Conservation (phyloP, 2,329 filamentous ascomycete species). For the Calonectria naviculata region DNA sequence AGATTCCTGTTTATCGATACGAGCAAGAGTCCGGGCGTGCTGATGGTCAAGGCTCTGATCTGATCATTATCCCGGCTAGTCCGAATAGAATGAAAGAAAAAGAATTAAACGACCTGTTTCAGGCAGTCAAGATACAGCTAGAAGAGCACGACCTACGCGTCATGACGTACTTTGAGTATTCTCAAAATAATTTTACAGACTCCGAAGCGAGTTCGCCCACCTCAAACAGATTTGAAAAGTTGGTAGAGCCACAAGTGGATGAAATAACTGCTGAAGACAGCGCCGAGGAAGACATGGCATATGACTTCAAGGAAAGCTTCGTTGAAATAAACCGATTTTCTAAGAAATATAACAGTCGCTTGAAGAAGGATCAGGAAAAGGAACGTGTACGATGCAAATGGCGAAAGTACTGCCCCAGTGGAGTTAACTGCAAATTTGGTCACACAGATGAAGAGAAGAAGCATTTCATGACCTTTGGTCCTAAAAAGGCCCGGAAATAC, state of each 20-base stretch:
- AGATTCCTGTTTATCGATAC: background rate
- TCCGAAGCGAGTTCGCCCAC: background rate
- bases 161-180: slow-evolving; percentile 5
- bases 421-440: background rate
- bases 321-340: background rate
- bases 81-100: background rate
- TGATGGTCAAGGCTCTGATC: background rate
- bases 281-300: background rate
- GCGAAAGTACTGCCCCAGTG: background rate
- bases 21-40: background rate
- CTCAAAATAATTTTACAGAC: background rate
- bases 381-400: background rate
- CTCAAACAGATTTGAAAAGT: background rate
- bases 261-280: background rate
- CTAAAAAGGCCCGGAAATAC: background rate
- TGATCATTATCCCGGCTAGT: background rate
- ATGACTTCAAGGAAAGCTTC: background rate
- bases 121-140: background rate
- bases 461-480: background rate
- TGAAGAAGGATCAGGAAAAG: slow-evolving; percentile 1
- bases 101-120: background rate
- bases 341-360: background rate
- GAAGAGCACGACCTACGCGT: background rate
- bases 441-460: background rate
- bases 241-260: background rate